Conservation (phyloP, 768 basidiomycete genomes). For the Mycena alexandri region DNA sequence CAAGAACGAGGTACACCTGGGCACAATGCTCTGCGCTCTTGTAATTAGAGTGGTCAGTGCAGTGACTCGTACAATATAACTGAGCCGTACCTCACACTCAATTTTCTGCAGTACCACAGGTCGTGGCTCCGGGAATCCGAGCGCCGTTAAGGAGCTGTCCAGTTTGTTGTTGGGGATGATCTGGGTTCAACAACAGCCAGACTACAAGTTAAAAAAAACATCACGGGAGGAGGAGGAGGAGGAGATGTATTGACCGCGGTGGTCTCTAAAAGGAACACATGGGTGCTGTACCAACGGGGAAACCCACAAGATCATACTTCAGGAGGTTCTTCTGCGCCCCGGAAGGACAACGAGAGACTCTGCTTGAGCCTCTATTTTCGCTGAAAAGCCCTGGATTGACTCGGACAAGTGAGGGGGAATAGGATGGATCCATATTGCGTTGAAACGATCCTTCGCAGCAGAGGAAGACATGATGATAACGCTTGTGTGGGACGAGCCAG, state of each 20-base stretch:
- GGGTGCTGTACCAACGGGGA: too few relatives aligned
- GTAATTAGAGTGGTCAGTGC: slow-evolving; percentile 2
- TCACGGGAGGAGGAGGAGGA: not conserved
- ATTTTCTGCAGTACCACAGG: slow-evolving; percentile 11
- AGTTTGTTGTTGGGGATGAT: slow-evolving; percentile 17
- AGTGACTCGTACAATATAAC: slow-evolving; percentile 3
- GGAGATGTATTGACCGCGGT: too few relatives aligned
- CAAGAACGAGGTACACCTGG: slow-evolving; percentile 11
- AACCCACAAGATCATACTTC: slow-evolving; percentile 17
- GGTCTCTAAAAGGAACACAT: too few relatives aligned
- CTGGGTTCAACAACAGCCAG: slow-evolving; percentile 1
- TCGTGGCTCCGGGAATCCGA: slow-evolving; percentile 15
- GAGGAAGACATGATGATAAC: slow-evolving; percentile 4
- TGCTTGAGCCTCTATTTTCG: slow-evolving; percentile 8
- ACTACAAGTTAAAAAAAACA: slow-evolving; percentile 8
- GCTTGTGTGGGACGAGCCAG: not conserved
- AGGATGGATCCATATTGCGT: slow-evolving; percentile 7
- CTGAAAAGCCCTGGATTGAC: slow-evolving; percentile 9
- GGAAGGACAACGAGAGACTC: slow-evolving; percentile 10
- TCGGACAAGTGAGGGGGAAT: slow-evolving; percentile 7
- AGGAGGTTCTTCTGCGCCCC: slow-evolving; percentile 3
- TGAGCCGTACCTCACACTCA: slow-evolving; percentile 7
- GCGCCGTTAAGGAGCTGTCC: slow-evolving; percentile 18
- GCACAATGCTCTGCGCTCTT: slow-evolving; percentile 15
- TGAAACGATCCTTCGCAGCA: slow-evolving; percentile 11